Percentiles rank a stretch among this genome's conserved stretches.
phyloP scores from a whole-genome alignment of 169 alveolate genomes.

The Plasmodium cynomolgi region DNA sequence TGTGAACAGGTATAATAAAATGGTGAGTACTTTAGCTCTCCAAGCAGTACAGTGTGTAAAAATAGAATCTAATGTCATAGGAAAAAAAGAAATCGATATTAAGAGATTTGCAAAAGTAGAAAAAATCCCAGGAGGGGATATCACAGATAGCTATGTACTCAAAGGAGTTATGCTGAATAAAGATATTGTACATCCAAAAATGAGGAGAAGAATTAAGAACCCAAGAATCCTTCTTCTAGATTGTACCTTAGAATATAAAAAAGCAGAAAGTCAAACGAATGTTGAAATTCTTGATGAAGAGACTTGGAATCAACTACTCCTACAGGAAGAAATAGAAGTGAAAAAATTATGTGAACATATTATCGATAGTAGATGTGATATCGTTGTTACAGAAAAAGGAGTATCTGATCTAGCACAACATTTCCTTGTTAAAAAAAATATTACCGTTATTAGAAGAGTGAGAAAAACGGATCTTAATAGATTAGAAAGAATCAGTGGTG shows the following conservation, averaged over 20 bases:
- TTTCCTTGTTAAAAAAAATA: slow-evolving; percentile 94
- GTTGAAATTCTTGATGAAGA: slow-evolving; percentile 97
- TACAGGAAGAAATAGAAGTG: slow-evolving; percentile 98
- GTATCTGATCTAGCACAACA: slow-evolving; percentile 97
- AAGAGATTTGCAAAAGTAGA: slow-evolving; percentile 98
- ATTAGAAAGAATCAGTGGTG: slow-evolving; percentile 96
- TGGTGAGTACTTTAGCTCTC: slow-evolving; percentile 94
- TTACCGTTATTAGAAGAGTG: slow-evolving; percentile 93
- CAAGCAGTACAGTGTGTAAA: slow-evolving; percentile 93
- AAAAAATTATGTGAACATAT: slow-evolving; percentile 96
- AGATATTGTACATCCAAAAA: slow-evolving; percentile 98
- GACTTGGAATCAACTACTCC: slow-evolving; percentile 95
- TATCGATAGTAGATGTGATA: slow-evolving; percentile 95
- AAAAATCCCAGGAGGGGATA: slow-evolving; percentile 99
- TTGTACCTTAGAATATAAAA: slow-evolving; percentile 98
- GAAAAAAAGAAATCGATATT: slow-evolving; percentile 92
- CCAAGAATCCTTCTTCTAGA: slow-evolving; percentile 97
- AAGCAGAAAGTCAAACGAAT: slow-evolving; percentile 98
- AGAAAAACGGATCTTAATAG: slow-evolving; percentile 98
- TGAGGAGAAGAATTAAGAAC: slow-evolving; percentile 95
- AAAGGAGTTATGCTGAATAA: slow-evolving; percentile 98
- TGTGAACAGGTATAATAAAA: slow-evolving; percentile 95
- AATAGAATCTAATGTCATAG: slow-evolving; percentile 81
- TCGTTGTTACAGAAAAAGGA: slow-evolving; percentile 98
- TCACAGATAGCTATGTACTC: slow-evolving; percentile 95